Percentiles rank a stretch among this genome's conserved stretches.
These are phyloP conservation scores for Salicornia ramosissima DNA, from an alignment of 148 eudicot genomes.

Conservation along the genomic window DNA sequence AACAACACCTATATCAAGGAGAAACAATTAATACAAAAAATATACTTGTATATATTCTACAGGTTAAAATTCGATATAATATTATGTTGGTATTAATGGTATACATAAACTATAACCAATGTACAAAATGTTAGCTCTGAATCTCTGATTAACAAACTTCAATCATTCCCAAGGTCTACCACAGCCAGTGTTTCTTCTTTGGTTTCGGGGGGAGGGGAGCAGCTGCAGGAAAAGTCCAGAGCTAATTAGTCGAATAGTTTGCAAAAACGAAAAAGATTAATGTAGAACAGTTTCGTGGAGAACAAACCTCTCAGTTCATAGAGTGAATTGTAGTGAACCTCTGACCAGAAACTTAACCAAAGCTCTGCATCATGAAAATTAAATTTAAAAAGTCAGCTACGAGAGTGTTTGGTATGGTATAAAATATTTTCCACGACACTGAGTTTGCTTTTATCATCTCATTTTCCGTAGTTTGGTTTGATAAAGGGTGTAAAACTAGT, in stretches of 20 bases:
- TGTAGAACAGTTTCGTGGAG: neutral
- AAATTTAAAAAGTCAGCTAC: too few species aligned
- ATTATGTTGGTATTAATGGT: neutral
- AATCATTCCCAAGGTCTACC: constrained; percentile 25
- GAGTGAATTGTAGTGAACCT: constrained; percentile 91
- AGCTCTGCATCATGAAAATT: constrained; percentile 43
- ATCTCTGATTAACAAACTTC: constrained; percentile 4
- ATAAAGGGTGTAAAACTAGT: too few species aligned
- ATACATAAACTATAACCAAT: constrained; percentile 12
- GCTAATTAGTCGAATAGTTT: neutral
- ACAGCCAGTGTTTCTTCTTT: constrained; percentile 77
- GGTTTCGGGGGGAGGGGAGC: constrained; percentile 54
- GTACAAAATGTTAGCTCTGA: constrained; percentile 12
- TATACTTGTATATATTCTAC: too few species aligned
- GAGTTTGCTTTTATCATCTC: too few species aligned
- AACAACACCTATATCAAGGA: neutral
- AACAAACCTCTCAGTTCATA: constrained; percentile 68
- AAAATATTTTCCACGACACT: too few species aligned
- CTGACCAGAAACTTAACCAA: constrained; percentile 97
- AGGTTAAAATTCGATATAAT: neutral
- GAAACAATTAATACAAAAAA: neutral
- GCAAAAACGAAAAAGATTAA: neutral
- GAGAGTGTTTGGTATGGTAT: too few species aligned
- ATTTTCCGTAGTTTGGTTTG: too few species aligned
- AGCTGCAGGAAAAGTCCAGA: constrained; percentile 41